phyloP scores from a whole-genome alignment of 2,329 filamentous ascomycete species.

The Epichloe sp. region DNA sequence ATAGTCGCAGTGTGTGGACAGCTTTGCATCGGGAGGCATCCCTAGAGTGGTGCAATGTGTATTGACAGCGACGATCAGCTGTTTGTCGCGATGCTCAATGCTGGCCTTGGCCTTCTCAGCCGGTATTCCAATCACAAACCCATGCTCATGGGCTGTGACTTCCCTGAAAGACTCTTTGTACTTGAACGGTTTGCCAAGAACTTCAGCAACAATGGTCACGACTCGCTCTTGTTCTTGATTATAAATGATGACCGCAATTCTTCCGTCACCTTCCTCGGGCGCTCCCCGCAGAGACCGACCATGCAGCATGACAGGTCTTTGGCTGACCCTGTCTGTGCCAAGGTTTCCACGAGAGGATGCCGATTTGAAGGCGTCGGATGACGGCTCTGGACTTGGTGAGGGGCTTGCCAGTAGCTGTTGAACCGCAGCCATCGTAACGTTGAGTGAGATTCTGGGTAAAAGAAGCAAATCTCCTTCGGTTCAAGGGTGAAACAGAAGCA shows the following conservation, averaged over 20 bases:
- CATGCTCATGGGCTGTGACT: slow-evolving; percentile 40
- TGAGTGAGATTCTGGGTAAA: not conserved
- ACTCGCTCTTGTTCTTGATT: slow-evolving; percentile 60
- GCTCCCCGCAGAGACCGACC: slow-evolving; percentile 31
- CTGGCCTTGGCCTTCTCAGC: slow-evolving; percentile 43
- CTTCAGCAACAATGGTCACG: slow-evolving; percentile 62
- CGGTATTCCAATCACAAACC: slow-evolving; percentile 55
- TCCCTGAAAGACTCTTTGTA: slow-evolving; percentile 42
- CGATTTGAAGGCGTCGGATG: slow-evolving; percentile 13
- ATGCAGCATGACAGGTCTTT: slow-evolving; percentile 21
- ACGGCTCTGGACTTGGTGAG: slow-evolving; percentile 16
- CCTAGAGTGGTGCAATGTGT: slow-evolving; percentile 61
- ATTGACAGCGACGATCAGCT: slow-evolving; percentile 56
- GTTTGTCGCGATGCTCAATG: slow-evolving; percentile 43
- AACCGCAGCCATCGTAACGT: slow-evolving; percentile 23
- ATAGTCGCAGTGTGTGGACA: slow-evolving; percentile 64
- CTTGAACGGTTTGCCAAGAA: slow-evolving; percentile 60
- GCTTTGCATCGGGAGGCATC: slow-evolving; percentile 51
- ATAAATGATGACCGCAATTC: slow-evolving; percentile 55
- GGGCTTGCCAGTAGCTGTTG: slow-evolving; percentile 23
- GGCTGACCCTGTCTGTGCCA: slow-evolving; percentile 23
- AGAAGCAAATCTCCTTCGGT: not conserved
- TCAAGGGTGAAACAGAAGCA: not conserved
- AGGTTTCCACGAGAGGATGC: slow-evolving; percentile 11
- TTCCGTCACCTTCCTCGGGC: slow-evolving; percentile 38